These are phyloP conservation scores for Coemansia sp. DNA, from an alignment of 192 early-diverging fungal genomes.

Conservation along the genomic window DNA sequence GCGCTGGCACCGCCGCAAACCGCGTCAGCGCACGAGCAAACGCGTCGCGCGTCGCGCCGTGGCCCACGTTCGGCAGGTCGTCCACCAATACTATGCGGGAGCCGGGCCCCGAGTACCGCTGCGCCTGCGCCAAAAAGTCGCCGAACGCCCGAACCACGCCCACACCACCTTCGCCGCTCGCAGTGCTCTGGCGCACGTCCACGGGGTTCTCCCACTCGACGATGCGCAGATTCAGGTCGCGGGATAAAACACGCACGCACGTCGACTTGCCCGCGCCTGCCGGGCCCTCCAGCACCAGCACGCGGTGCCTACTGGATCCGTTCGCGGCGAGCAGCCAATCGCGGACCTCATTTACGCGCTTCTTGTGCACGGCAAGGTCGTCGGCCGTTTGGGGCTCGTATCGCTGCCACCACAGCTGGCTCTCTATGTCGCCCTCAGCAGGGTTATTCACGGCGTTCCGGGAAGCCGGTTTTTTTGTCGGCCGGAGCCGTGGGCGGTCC, in stretches of 20 bases:
- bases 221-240: slow-evolving; percentile 53
- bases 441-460: neutral
- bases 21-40: slow-evolving; percentile 52
- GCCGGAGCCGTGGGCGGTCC: slow-evolving; percentile 28
- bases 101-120: slow-evolving; percentile 33
- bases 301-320: slow-evolving; percentile 14
- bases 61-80: slow-evolving; percentile 58
- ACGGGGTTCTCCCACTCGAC: slow-evolving; percentile 65
- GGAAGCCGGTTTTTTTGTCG: neutral
- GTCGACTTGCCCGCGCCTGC: slow-evolving; percentile 67
- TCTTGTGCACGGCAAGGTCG: slow-evolving; percentile 55
- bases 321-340: slow-evolving; percentile 48
- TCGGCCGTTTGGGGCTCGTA: slow-evolving; percentile 26
- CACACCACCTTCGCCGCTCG: slow-evolving; percentile 13
- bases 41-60: slow-evolving; percentile 49
- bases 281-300: slow-evolving; percentile 62
- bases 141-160: slow-evolving; percentile 54
- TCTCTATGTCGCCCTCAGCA: slow-evolving; percentile 1
- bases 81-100: slow-evolving; percentile 55
- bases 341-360: slow-evolving; percentile 54
- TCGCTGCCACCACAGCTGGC: slow-evolving; percentile 44
- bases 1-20: slow-evolving; percentile 34
- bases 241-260: slow-evolving; percentile 55
- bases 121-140: slow-evolving; percentile 56
- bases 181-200: neutral